phyloP scores from a whole-genome alignment of 352 stramenopile species.

The Globisporangium alternatum region DNA sequence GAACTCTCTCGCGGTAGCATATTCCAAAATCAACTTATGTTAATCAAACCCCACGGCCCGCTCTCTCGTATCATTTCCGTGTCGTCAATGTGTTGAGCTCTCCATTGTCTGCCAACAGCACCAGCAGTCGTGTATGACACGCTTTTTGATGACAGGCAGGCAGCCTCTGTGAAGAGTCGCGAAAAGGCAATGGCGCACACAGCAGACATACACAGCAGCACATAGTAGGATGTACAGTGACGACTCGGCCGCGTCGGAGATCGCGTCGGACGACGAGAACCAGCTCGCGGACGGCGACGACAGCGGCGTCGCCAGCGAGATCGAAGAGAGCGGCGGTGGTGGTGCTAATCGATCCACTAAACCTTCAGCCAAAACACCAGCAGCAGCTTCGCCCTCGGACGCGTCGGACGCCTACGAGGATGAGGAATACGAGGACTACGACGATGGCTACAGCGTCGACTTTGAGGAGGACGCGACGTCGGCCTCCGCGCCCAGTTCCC shows the following conservation, averaged over 20 bases:
- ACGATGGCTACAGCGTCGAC: constrained; percentile 66
- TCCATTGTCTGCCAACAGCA: neutral
- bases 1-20: constrained; percentile 24
- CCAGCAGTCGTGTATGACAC: neutral
- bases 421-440: constrained; percentile 43
- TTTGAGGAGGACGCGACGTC: constrained; percentile 47
- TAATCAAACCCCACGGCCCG: constrained; percentile 30
- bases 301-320: constrained; percentile 47
- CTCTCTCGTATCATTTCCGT: neutral
- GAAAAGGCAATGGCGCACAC: neutral
- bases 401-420: constrained; percentile 24
- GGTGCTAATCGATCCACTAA: neutral
- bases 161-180: neutral
- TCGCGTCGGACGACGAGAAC: constrained; percentile 53
- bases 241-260: constrained; percentile 64
- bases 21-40: constrained; percentile 59
- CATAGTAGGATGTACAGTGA: constrained; percentile 57
- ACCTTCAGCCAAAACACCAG: constrained; percentile 13
- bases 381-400: constrained; percentile 13
- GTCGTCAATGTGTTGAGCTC: neutral
- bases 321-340: constrained; percentile 40
- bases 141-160: neutral
- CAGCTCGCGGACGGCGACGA: constrained; percentile 23
- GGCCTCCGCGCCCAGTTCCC: neutral
- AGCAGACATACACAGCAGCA: neutral